These are phyloP conservation scores for Sclerotinia minor DNA, from an alignment of 2,329 filamentous ascomycete genomes.

Conservation along the genomic window DNA sequence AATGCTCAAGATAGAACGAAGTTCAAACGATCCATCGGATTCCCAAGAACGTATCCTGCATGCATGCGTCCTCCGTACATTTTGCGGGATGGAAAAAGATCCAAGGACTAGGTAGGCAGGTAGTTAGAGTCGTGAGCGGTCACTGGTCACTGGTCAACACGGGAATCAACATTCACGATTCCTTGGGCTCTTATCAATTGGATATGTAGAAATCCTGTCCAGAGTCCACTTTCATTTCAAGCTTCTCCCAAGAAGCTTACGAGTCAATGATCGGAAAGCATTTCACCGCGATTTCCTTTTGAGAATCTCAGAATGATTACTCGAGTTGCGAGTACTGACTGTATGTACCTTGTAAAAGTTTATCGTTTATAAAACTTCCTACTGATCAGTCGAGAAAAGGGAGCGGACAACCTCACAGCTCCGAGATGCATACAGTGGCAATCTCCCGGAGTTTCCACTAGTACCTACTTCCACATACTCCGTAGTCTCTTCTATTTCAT, in stretches of 20 bases:
- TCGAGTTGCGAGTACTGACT: too few species aligned
- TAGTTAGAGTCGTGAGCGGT: not conserved
- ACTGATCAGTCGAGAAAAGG: too few species aligned
- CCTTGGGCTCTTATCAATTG: too few species aligned
- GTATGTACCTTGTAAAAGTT: too few species aligned
- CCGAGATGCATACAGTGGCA: not conserved
- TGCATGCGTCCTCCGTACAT: not conserved
- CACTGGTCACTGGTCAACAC: not conserved
- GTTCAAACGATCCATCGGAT: not conserved
- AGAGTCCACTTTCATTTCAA: not conserved
- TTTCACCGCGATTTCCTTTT: not conserved
- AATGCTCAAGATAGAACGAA: not conserved
- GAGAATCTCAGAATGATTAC: too few species aligned
- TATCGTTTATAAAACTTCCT: too few species aligned
- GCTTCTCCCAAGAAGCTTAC: not conserved
- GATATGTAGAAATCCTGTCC: too few species aligned
- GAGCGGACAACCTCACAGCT: not conserved
- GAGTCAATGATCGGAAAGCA: not conserved
- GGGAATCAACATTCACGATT: not conserved
- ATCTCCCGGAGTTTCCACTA: not conserved
- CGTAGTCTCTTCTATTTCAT: not conserved
- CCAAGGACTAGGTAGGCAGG: too few species aligned
- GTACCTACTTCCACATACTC: not conserved
- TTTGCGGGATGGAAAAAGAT: not conserved
- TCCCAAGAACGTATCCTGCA: slow-evolving; percentile 1